phyloP scores from a whole-genome alignment of 2,329 filamentous ascomycete species.

The Spiromastix sp. region DNA sequence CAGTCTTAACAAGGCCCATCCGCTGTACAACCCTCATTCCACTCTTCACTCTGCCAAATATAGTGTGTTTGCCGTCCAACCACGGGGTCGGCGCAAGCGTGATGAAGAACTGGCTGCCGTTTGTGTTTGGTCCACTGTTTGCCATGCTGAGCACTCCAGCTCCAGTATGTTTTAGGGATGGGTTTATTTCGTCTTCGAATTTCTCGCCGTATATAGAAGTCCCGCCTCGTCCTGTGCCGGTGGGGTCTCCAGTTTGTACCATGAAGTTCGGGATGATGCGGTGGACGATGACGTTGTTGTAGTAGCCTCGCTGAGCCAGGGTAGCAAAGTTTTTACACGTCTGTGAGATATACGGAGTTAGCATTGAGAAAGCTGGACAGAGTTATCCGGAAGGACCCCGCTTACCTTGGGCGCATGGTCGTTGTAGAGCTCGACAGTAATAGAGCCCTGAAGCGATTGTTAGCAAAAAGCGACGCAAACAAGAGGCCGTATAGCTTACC shows the following conservation, averaged over 20 bases:
- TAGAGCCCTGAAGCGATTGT: conserved; percentile 54
- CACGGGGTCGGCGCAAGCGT: conserved; percentile 90
- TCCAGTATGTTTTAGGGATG: conserved; percentile 76
- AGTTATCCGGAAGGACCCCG: background rate
- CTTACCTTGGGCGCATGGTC: conserved; percentile 65
- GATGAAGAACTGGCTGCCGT: conserved; percentile 93
- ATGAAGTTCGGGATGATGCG: conserved; percentile 95
- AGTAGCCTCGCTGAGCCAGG: conserved; percentile 75
- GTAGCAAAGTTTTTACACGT: conserved; percentile 82
- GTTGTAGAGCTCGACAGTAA: conserved; percentile 83
- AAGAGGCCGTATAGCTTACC: conserved; percentile 38
- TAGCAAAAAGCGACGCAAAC: background rate
- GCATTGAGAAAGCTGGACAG: background rate
- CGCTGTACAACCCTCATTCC: conserved; percentile 77
- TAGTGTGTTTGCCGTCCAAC: conserved; percentile 94
- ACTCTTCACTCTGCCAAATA: conserved; percentile 81
- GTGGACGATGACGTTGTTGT: conserved; percentile 78
- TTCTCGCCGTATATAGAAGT: conserved; percentile 83
- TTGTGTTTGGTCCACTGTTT: conserved; percentile 85
- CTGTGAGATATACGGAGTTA: conserved; percentile 23
- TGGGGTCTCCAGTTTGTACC: conserved; percentile 90
- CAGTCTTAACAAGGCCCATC: conserved; percentile 81
- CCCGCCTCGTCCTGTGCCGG: conserved; percentile 83
- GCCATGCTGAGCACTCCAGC: conserved; percentile 95
- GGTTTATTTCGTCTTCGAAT: conserved; percentile 83